Conservation (phyloP, 306 rosid genomes). For the Begonia loranthoides region DNA sequence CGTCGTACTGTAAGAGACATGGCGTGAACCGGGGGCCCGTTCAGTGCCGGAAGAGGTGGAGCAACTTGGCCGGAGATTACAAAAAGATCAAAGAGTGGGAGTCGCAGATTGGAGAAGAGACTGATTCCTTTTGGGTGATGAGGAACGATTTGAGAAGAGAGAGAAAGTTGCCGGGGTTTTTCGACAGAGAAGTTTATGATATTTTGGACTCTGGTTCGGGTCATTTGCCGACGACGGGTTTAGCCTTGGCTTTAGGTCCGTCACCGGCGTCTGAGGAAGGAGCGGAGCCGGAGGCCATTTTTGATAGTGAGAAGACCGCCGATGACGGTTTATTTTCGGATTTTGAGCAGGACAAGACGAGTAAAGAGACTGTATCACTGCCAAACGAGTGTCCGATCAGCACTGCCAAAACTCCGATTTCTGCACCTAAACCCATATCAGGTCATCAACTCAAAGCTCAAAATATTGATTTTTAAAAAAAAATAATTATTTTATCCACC, state of each 20-base stretch:
- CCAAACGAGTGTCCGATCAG: conserved; percentile 10
- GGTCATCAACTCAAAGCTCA: conserved; percentile 16
- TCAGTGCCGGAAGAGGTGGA: conserved; percentile 98
- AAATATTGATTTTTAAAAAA: too few species aligned
- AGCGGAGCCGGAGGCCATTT: conserved; percentile 26
- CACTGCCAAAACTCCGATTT: conserved; percentile 13
- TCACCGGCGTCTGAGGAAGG: conserved; percentile 12
- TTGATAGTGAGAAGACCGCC: conserved; percentile 46
- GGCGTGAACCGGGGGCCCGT: conserved; percentile 95
- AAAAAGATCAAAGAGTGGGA: conserved; percentile 99
- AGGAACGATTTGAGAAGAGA: conserved; percentile 88
- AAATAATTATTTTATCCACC: too few species aligned
- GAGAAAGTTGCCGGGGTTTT: conserved; percentile 81
- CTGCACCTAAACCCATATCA: conserved; percentile 60
- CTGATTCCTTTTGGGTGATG: conserved; percentile 95
- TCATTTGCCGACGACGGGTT: conserved; percentile 12
- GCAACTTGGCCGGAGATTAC: conserved; percentile 89
- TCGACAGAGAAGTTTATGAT: conserved; percentile 81
- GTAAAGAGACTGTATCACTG: conserved; percentile 31
- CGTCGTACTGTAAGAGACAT: conserved; percentile 68
- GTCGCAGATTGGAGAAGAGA: conserved; percentile 46
- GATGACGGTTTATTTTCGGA: conserved; percentile 78
- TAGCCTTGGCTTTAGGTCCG: conserved; percentile 11
- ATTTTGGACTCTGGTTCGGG: conserved; percentile 55
- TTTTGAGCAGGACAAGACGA: conserved; percentile 53